A percentile compares a stretch with the other conserved stretches of the same genome.
Conservation (phyloP, 2,329 filamentous ascomycete species). For the Thermomyces lanuginosus region DNA sequence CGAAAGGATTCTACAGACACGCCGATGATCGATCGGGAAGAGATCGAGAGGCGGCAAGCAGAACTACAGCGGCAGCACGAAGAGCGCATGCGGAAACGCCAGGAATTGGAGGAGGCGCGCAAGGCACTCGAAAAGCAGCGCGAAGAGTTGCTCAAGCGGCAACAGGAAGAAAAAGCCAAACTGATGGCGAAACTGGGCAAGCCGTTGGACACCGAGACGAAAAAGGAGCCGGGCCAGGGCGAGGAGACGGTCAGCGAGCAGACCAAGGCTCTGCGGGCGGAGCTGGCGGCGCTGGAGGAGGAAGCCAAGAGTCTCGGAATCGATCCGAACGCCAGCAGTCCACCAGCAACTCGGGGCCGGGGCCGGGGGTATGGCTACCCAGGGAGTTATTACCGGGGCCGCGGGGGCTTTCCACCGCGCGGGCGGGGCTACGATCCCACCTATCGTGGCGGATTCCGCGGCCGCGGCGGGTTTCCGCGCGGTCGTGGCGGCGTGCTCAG, state of each 20-base stretch:
- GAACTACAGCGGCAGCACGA: constrained; percentile 42
- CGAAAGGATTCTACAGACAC: constrained; percentile 17
- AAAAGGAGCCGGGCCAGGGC: constrained; percentile 8
- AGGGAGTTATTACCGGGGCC: constrained; percentile 24
- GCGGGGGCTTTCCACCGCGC: constrained; percentile 24
- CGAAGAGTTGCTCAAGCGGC: constrained; percentile 34
- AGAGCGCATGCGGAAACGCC: constrained; percentile 35
- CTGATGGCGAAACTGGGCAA: constrained; percentile 34
- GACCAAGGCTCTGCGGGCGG: constrained; percentile 37
- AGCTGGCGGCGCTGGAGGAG: constrained; percentile 38
- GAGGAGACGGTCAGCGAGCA: constrained; percentile 28
- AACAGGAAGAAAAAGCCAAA: constrained; percentile 38
- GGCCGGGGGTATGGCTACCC: constrained; percentile 15
- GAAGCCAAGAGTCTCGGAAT: constrained; percentile 40
- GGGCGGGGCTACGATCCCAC: constrained; percentile 27
- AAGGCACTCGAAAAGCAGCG: constrained; percentile 38
- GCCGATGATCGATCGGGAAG: constrained; percentile 36
- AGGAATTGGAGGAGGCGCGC: constrained; percentile 36
- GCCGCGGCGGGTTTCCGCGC: constrained; percentile 23
- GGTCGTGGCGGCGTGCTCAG: constrained; percentile 36
- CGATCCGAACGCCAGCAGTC: constrained; percentile 22
- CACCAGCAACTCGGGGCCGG: constrained; percentile 12
- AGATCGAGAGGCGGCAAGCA: constrained; percentile 38
- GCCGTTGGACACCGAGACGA: constrained; percentile 16
- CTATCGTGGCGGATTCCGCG: constrained; percentile 26